A percentile compares a stretch with the other conserved stretches of the same genome.
Conservation (phyloP, 169 alveolate genomes). For the Eimeria praecox region DNA sequence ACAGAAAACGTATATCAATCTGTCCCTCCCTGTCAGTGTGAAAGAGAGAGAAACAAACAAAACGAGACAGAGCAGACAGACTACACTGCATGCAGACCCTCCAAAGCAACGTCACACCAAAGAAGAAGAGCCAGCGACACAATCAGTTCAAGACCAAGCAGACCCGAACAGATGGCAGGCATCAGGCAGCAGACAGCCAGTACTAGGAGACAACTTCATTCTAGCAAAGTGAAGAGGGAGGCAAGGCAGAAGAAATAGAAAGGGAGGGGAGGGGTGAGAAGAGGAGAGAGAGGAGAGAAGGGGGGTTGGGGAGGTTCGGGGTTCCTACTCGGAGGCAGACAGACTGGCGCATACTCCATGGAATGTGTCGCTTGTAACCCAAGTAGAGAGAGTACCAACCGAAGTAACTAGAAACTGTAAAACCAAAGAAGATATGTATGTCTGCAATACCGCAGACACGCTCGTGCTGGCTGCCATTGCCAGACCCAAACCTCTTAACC, state of each 20-base stretch:
- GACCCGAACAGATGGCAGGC: no score
- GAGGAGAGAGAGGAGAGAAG: not conserved
- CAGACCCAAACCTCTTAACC: slow-evolving; percentile 41
- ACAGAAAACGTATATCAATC: no score
- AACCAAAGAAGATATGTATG: slow-evolving; percentile 11
- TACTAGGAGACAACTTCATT: no score
- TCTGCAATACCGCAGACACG: not conserved
- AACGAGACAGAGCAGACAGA: no score
- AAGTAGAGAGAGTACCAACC: not conserved
- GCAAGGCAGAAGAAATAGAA: no score
- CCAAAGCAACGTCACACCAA: not conserved
- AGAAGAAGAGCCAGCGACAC: not conserved
- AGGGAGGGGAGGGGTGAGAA: not conserved
- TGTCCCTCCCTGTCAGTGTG: no score
- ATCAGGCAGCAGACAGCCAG: no score
- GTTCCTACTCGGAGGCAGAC: slow-evolving; percentile 32
- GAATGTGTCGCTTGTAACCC: slow-evolving; percentile 6
- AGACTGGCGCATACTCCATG: not conserved
- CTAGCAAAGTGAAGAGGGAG: no score
- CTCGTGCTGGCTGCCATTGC: slow-evolving; percentile 26
- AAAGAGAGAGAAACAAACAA: no score
- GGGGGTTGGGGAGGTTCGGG: not conserved
- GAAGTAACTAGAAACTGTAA: slow-evolving; percentile 1
- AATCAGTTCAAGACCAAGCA: no score
- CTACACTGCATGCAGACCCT: no score